Conservation (phyloP, 345 rosid genomes). For the Eutrema yunnanense region DNA sequence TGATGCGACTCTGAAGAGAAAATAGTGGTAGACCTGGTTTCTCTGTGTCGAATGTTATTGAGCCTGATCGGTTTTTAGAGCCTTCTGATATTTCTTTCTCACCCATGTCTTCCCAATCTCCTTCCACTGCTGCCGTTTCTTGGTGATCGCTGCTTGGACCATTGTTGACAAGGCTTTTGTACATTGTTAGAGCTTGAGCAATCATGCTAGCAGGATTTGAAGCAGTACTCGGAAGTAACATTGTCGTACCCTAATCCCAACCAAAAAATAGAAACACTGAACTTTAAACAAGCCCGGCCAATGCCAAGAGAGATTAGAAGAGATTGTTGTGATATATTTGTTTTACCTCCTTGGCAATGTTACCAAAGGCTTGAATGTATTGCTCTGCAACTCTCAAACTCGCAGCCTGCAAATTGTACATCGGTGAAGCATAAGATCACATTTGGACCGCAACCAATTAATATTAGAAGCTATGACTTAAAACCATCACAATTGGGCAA, state of each 20-base stretch:
- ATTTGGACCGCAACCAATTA: neutral
- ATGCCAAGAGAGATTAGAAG: neutral
- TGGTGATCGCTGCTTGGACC: constrained; percentile 26
- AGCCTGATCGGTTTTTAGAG: constrained; percentile 22
- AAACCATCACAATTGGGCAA: neutral
- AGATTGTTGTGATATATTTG: neutral
- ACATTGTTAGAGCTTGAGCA: constrained; percentile 77
- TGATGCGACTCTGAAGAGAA: constrained; percentile 58
- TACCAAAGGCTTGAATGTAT: constrained; percentile 75
- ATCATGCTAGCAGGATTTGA: constrained; percentile 67
- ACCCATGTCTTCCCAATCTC: constrained; percentile 14
- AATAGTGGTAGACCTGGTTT: constrained; percentile 31
- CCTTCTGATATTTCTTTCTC: constrained; percentile 26
- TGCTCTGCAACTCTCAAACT: constrained; percentile 80
- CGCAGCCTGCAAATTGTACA: constrained; percentile 63
- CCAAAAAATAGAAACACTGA: neutral
- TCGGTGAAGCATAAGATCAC: neutral
- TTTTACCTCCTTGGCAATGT: constrained; percentile 89
- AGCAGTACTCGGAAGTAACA: constrained; percentile 75
- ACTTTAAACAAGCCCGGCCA: neutral
- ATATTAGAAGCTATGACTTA: neutral
- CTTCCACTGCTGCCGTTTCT: constrained; percentile 16
- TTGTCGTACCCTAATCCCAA: constrained; percentile 63
- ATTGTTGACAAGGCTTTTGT: constrained; percentile 55
- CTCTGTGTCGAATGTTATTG: constrained; percentile 14